Conservation (phyloP, 176 grass and related monocot genomes). For the Dendrocalamus sinicus region DNA sequence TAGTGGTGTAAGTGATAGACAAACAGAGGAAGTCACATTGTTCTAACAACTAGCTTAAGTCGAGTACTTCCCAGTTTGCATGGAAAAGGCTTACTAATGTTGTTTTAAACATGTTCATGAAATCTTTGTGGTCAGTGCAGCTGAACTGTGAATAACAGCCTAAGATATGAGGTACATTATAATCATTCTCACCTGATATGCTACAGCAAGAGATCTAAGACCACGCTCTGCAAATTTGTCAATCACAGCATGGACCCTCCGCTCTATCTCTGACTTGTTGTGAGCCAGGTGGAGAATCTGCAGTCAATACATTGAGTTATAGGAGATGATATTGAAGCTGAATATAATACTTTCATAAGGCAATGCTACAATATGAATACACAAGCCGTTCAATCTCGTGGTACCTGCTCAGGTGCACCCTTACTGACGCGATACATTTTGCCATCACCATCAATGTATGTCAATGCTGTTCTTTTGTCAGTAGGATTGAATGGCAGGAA, state of each 20-base stretch:
- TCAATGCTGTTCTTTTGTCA: constrained; percentile 79
- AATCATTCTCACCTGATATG: constrained; percentile 65
- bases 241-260: constrained; percentile 71
- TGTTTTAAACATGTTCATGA: background rate
- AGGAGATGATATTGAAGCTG: background rate
- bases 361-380: background rate
- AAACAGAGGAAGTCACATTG: background rate
- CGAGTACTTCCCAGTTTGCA: background rate
- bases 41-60: too few species aligned
- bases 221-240: constrained; percentile 85
- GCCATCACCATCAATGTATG: constrained; percentile 65
- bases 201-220: constrained; percentile 82
- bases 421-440: constrained; percentile 79
- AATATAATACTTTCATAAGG: constrained; percentile 12
- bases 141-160: constrained; percentile 2
- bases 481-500: constrained; percentile 86
- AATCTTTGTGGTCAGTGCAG: background rate
- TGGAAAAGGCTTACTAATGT: background rate
- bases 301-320: background rate
- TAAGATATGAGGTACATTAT: background rate
- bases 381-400: background rate
- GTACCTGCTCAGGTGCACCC: constrained; percentile 80
- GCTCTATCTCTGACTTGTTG: constrained; percentile 69
- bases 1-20: background rate
- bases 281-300: constrained; percentile 78